Base-by-base conservation (phyloP, 768 basidiomycete species). In the Neoboletus magnificus region DNA sequence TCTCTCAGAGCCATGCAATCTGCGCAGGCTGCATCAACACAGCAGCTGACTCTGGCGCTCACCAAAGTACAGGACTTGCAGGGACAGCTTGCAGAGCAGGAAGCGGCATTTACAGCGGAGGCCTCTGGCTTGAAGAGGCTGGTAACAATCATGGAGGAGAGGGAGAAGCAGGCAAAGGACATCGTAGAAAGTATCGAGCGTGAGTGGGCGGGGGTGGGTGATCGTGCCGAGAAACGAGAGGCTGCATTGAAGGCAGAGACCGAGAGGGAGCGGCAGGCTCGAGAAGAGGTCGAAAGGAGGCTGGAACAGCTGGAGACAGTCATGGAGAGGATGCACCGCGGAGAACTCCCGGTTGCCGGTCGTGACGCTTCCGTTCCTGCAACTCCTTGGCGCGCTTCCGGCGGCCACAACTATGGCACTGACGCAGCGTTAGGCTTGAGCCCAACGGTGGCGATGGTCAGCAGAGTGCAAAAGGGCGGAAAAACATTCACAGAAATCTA, bases 401-500 rank as follows among this genome's bases (percentile, higher is more conserved):
- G 76, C 20, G 74, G 73, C 25, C 61, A 55, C 6, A 79, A 83
- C 57, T 52, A 74, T n/a, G 61, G 76, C 13, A 69, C 75, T 27
- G 81, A 86, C 37, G 78, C 79, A 10, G 81, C 86, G 74, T 74
- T 88, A 66, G 83, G 85, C 42, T 74, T 94, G 18, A 93, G 91
- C 65, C 93, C 95, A 2, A 91, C 94, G 0, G 89, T 95, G 13
- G 87, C 89, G 5, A 84, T 96, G 76, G 92, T 87, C 8, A 86
- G 86, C 72, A 83, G 79, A 58, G 82, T 87, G 22, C 93, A 94
- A 74, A 85, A 83, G 69, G 82, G 78, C 27, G 92, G 91, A 29
- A 91, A 90, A 78, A 90, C 89, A 1, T 96, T 96, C 74, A 96
- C 96, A 0, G 91, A 97, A 65, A 87, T 98, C 22, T 98, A 97